Percentiles rank a stretch among this genome's conserved stretches.
Evolutionary conservation across 2,329 filamentous ascomycete genomes (phyloP).

Genomic region (Colletotrichum sp.): DNA sequence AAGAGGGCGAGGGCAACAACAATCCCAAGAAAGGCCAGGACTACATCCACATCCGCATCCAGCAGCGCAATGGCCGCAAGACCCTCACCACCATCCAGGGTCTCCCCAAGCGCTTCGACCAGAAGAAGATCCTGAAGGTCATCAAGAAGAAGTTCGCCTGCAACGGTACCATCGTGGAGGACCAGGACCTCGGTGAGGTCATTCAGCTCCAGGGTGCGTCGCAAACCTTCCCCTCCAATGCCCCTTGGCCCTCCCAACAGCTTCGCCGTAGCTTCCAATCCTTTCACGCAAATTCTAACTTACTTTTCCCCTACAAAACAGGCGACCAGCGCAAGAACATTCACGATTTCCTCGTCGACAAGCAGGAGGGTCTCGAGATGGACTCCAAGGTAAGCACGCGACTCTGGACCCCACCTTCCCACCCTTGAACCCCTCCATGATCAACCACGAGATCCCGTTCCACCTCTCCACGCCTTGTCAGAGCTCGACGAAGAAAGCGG

Average conservation of each 20-base stretch:
- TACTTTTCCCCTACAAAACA: background rate
- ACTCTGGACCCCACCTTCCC: background rate
- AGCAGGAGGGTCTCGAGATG: slow-evolving; percentile 84
- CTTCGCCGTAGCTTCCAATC: background rate
- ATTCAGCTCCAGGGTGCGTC: slow-evolving; percentile 22
- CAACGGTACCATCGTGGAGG: slow-evolving; percentile 25
- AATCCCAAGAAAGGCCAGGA: slow-evolving; percentile 22
- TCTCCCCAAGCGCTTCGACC: slow-evolving; percentile 97
- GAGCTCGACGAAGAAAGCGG: background rate
- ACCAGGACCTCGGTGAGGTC: slow-evolving; percentile 23
- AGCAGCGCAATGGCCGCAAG: slow-evolving; percentile 76
- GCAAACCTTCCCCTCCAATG: background rate
- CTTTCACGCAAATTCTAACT: background rate
- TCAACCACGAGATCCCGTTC: background rate
- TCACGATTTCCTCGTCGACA: slow-evolving; percentile 87
- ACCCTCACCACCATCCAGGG: slow-evolving; percentile 99
- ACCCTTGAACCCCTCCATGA: background rate
- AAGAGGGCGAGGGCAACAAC: slow-evolving; percentile 23
- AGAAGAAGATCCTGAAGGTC: slow-evolving; percentile 99
- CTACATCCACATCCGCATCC: slow-evolving; percentile 25
- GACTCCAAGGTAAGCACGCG: slow-evolving; percentile 66
- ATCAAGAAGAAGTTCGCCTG: slow-evolving; percentile 87
- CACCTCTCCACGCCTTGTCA: background rate
- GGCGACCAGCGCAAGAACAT: slow-evolving; percentile 94
- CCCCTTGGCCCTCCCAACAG: background rate